Conservation (phyloP, 83 land plant species). For the Thuja plicata region DNA sequence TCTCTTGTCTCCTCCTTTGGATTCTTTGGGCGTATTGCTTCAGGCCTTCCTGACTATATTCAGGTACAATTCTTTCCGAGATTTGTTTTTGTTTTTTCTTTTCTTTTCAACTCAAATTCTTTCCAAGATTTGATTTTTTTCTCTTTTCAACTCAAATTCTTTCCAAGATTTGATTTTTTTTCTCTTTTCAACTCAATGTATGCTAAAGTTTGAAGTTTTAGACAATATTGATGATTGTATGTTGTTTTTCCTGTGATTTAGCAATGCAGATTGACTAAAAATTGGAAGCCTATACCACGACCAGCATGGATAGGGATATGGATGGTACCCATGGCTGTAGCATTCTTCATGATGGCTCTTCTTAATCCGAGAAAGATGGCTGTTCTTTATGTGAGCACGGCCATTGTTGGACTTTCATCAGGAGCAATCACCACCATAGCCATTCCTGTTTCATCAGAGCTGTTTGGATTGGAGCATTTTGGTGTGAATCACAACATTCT, state of each 20-base stretch:
- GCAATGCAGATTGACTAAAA: not conserved
- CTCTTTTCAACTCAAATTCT: not conserved
- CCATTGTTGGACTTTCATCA: constrained; percentile 48
- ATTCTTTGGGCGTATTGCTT: constrained; percentile 64
- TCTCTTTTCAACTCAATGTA: too few relatives aligned
- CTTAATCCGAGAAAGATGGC: not conserved
- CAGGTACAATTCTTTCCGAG: constrained; percentile 25
- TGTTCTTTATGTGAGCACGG: constrained; percentile 30
- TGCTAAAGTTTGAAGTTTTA: not conserved
- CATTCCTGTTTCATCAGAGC: constrained; percentile 56
- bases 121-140: not conserved
- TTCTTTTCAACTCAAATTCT: not conserved
- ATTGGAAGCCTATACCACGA: constrained; percentile 11
- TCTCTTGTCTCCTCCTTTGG: constrained; percentile 52
- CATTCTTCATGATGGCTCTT: constrained; percentile 39
- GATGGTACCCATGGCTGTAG: constrained; percentile 38
- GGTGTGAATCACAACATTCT: constrained; percentile 67
- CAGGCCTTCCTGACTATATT: constrained; percentile 52
- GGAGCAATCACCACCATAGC: constrained; percentile 59
- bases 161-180: not conserved
- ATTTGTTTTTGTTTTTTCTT: too few relatives aligned
- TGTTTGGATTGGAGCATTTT: constrained; percentile 49
- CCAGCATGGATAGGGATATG: constrained; percentile 59
- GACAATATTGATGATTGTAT: not conserved
- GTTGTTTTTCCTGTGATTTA: not conserved